Percentiles rank a stretch among this genome's conserved stretches.
These are phyloP conservation scores for Corymbia citriodora DNA, from an alignment of 441 rosid genomes.

Conservation along the genomic window DNA sequence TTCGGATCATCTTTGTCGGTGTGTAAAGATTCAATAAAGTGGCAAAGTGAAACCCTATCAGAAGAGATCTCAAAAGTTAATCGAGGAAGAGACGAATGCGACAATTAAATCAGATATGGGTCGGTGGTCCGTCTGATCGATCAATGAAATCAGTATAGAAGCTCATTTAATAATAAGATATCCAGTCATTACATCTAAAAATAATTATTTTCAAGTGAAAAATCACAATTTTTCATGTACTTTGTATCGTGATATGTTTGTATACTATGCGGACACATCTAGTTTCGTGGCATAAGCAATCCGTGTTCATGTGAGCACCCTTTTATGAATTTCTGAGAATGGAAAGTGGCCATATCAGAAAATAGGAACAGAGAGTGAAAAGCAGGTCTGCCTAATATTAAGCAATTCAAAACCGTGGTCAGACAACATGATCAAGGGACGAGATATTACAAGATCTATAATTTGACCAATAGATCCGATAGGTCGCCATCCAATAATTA, in stretches of 20 bases:
- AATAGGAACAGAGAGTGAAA: background rate
- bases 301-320: background rate
- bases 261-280: background rate
- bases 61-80: too few relatives aligned
- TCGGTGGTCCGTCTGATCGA: accelerated
- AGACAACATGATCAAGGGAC: background rate
- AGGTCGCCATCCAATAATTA: background rate
- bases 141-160: background rate
- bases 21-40: too few relatives aligned
- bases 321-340: background rate
- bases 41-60: too few relatives aligned
- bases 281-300: background rate
- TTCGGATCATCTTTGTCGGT: too few relatives aligned
- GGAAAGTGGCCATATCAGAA: background rate
- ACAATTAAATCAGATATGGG: background rate
- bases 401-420: background rate
- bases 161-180: background rate
- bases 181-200: background rate
- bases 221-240: background rate
- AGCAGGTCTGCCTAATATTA: background rate
- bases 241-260: background rate
- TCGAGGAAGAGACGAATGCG: background rate
- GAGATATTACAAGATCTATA: background rate
- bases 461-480: background rate
- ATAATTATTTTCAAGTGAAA: background rate